Percentiles rank a stretch among this genome's conserved stretches.
These are phyloP conservation scores for Zanthoxylum bungeanum DNA, from an alignment of 345 rosid genomes.

Conservation along the genomic window DNA sequence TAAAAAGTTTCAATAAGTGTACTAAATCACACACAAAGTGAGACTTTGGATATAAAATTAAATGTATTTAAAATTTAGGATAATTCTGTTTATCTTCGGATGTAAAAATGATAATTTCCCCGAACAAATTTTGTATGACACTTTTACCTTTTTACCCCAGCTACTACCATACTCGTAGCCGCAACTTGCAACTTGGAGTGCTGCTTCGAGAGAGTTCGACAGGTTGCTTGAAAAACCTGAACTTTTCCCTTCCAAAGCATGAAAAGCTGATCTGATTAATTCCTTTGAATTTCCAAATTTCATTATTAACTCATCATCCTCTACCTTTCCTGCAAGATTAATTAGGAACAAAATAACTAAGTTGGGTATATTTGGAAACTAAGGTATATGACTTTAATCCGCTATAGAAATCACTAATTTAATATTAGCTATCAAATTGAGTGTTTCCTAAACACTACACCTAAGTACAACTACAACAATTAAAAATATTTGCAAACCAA, in stretches of 20 bases:
- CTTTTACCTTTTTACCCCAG: conserved; percentile 56
- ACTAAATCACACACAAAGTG: too few relatives aligned
- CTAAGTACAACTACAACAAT: too few relatives aligned
- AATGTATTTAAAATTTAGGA: too few relatives aligned
- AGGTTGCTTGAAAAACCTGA: conserved; percentile 3
- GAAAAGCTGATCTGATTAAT: conserved; percentile 30
- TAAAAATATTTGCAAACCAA: too few relatives aligned
- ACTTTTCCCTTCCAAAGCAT: conserved; percentile 39
- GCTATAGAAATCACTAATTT: not conserved
- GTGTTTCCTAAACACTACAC: not conserved
- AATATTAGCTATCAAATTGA: not conserved
- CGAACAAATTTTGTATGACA: too few relatives aligned
- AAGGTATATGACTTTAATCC: not conserved
- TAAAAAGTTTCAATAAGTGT: too few relatives aligned
- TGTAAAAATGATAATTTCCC: too few relatives aligned
- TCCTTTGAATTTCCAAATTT: conserved; percentile 52
- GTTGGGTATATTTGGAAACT: not conserved
- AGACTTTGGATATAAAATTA: too few relatives aligned
- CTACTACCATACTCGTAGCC: conserved; percentile 40
- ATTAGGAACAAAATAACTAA: not conserved
- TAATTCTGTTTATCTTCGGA: too few relatives aligned
- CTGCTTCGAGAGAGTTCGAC: conserved; percentile 27
- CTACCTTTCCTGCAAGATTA: conserved; percentile 20
- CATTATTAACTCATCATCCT: conserved; percentile 13
- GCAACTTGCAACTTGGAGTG: conserved; percentile 40